phyloP scores from a whole-genome alignment of 768 basidiomycete species.

The Lactifluus rugatus region DNA sequence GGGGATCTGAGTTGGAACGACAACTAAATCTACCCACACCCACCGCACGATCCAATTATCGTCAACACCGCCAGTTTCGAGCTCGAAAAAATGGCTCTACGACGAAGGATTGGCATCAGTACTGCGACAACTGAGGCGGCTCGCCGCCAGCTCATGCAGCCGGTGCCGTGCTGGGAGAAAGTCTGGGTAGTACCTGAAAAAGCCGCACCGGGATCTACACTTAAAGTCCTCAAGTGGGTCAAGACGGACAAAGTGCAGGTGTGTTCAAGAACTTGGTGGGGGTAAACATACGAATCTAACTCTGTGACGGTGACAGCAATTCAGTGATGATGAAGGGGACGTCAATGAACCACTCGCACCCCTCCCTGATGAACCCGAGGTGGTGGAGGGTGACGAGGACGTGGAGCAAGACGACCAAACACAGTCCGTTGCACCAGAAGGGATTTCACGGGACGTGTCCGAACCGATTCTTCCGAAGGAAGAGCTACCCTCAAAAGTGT shows the following conservation, averaged over 20 bases:
- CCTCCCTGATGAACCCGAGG: slow-evolving; percentile 67
- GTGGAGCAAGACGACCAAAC: slow-evolving; percentile 55
- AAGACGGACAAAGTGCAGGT: slow-evolving; percentile 75
- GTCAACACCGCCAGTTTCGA: neutral
- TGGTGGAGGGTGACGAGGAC: slow-evolving; percentile 67
- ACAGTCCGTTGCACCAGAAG: slow-evolving; percentile 34
- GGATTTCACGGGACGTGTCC: slow-evolving; percentile 30
- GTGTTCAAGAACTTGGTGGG: slow-evolving; percentile 18
- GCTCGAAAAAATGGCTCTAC: slow-evolving; percentile 46
- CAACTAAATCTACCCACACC: no score
- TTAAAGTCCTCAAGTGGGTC: slow-evolving; percentile 70
- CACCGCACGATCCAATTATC: no score
- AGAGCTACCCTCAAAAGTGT: slow-evolving; percentile 50
- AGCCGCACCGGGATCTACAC: slow-evolving; percentile 42
- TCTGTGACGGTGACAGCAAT: slow-evolving; percentile 44
- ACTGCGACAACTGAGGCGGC: slow-evolving; percentile 71
- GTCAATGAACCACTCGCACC: slow-evolving; percentile 74
- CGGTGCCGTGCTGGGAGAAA: slow-evolving; percentile 82
- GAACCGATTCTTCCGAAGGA: slow-evolving; percentile 31
- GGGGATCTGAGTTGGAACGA: no score
- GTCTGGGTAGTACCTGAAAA: slow-evolving; percentile 55
- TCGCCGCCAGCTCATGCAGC: slow-evolving; percentile 78
- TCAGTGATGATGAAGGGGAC: slow-evolving; percentile 78
- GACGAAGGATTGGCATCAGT: slow-evolving; percentile 69
- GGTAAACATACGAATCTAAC: neutral